phyloP scores from a whole-genome alignment of 495 filamentous ascomycete species.

The Aspergillus coremiiformis region DNA sequence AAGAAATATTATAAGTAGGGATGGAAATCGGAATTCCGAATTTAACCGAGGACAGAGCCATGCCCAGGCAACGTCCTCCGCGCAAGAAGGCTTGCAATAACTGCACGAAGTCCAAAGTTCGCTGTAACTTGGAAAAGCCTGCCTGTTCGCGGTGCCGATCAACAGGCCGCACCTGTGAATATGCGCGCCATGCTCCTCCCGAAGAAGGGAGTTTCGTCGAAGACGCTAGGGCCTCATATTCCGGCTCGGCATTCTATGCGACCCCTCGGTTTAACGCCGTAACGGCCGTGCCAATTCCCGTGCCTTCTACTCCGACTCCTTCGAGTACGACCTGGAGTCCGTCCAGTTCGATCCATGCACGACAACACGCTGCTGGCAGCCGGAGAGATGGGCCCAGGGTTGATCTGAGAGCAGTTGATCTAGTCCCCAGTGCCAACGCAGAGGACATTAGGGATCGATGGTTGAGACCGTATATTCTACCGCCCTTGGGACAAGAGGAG shows the following conservation, averaged over 20 bases:
- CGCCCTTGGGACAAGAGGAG: constrained; percentile 21
- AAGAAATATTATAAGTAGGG: too few relatives aligned
- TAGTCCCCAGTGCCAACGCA: constrained; percentile 30
- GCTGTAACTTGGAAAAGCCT: constrained; percentile 31
- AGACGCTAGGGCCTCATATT: background rate
- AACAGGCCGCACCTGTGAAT: constrained; percentile 24
- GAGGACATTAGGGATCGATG: constrained; percentile 30
- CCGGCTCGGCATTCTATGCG: background rate
- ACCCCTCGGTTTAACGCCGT: background rate
- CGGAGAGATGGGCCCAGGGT: background rate
- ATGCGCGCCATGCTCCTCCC: constrained; percentile 2
- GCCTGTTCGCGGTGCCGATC: constrained; percentile 31
- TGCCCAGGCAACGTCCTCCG: constrained; percentile 3
- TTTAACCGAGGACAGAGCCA: background rate
- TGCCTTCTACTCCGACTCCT: background rate
- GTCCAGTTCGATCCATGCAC: background rate
- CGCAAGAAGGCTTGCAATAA: constrained; percentile 31
- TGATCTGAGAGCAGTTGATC: constrained; percentile 11
- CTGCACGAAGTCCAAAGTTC: constrained; percentile 32
- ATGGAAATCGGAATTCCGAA: constrained; percentile 5
- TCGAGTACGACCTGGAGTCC: background rate
- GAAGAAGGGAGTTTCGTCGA: background rate
- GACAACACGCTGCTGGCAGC: background rate
- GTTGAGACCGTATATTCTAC: constrained; percentile 33
- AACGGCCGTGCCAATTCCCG: background rate